Base-by-base conservation (phyloP, 2,329 filamentous ascomycete species). In the Seiridium cupressi region DNA sequence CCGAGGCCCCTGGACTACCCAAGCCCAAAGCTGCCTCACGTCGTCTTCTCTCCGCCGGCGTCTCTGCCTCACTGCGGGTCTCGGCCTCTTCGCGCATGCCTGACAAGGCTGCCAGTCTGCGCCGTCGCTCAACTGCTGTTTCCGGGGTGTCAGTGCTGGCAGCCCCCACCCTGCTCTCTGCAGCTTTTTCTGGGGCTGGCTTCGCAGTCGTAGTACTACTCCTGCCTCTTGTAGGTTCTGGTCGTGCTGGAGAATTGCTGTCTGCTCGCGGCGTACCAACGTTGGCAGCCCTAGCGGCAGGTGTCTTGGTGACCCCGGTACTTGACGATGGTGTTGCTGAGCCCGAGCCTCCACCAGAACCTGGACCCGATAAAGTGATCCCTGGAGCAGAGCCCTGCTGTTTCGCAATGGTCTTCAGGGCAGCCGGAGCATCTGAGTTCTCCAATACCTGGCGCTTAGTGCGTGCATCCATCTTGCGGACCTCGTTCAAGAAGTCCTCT, bases 401-500 rank as follows among this genome's bases (percentile, higher is more conserved):
- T 44, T 77, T 81, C 1, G 81, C 84, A 18, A 81, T 69, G 4
- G 73, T 75, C 72, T 85, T 85, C 65, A 85, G 69, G 1, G 74
- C 76, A 3, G 75, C 73, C 0, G 82, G 76, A 1, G 81, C 82
- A 4, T 69, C 74, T 0, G 82, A 84, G 59, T 79, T 76, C 44
- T 84, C 80, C 4, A 86, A 75, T 2, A 85, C 79, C 61, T 85
- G 81, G 42, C 76, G 78, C 5, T 83, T 82, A 11, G 87, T 85
- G 68, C 85, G 85, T 32, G 85, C 84, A 70, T 94, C 90, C 61
- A 94, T 80, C 64, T 87, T 84, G 64, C 87, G 85, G 69, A 95
- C 88, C 70, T 92, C 87, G 51, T 83, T 79, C 62, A 95, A 86
- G 70, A 95, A 94, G 69, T 93, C 90, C 4, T 89, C 86, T 75